Conservation (phyloP, 1,284 basidiomycete species). For the Quambalaria eucalypti region DNA sequence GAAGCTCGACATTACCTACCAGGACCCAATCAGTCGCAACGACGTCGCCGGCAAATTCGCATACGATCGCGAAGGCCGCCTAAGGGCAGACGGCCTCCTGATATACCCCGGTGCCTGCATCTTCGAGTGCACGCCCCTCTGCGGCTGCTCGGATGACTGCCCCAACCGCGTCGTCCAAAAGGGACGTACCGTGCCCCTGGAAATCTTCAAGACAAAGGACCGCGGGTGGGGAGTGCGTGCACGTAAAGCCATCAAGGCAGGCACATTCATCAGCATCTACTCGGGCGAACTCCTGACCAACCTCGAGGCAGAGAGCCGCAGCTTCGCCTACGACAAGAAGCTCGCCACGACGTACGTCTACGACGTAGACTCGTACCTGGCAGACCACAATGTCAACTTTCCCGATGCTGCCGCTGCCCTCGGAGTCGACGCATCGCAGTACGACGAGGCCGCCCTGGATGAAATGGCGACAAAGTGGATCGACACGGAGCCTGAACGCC, state of each 20-base stretch:
- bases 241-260: conserved; percentile 52
- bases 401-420: background rate
- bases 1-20: background rate
- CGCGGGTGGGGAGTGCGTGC: conserved; percentile 52
- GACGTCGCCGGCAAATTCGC: background rate
- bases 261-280: conserved; percentile 73
- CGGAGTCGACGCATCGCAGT: background rate
- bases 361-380: conserved; percentile 58
- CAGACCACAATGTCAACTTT: background rate
- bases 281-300: conserved; percentile 70
- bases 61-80: conserved; percentile 14
- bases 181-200: conserved; percentile 55
- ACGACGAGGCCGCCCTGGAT: background rate
- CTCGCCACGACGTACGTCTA: conserved; percentile 76
- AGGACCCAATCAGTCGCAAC: background rate
- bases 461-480: background rate
- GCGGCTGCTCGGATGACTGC: conserved; percentile 70
- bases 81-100: conserved; percentile 2
- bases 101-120: conserved; percentile 54
- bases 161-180: conserved; percentile 74
- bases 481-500: conserved; percentile 4
- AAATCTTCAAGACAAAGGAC: conserved; percentile 60
- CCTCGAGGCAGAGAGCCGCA: conserved; percentile 59
- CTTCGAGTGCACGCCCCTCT: conserved; percentile 76
- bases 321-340: conserved; percentile 59